These are phyloP conservation scores for Gossypium rotundifolium DNA, from an alignment of 345 rosid species.

Conservation along the genomic window DNA sequence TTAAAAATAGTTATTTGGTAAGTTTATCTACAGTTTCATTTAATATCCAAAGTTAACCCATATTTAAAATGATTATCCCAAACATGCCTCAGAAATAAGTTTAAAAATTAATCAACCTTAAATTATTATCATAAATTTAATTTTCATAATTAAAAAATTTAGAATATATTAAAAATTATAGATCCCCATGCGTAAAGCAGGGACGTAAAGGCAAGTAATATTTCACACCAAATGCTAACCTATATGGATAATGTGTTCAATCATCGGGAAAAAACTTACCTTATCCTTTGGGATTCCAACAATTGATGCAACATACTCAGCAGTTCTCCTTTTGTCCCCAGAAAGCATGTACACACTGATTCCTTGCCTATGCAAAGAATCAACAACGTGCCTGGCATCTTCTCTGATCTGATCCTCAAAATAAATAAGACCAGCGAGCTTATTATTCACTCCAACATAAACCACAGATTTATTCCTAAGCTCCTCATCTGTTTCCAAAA, in stretches of 20 bases:
- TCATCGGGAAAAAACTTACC: slow-evolving; percentile 29
- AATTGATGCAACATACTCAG: slow-evolving; percentile 81
- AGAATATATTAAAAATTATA: no score
- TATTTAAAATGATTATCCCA: no score
- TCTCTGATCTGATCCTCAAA: slow-evolving; percentile 87
- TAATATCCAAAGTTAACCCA: no score
- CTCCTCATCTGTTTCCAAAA: slow-evolving; percentile 46
- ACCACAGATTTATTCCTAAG: slow-evolving; percentile 63
- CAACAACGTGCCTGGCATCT: slow-evolving; percentile 77
- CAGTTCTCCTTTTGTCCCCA: slow-evolving; percentile 80
- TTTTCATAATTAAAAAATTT: no score
- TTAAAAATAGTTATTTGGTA: no score
- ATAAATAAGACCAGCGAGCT: slow-evolving; percentile 73
- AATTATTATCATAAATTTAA: no score
- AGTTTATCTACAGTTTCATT: no score
- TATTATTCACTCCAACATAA: slow-evolving; percentile 70
- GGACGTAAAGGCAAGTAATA: no score
- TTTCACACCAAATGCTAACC: not conserved
- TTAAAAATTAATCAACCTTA: no score
- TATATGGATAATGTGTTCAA: not conserved
- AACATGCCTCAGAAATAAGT: no score
- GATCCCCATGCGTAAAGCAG: no score
- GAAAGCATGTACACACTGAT: slow-evolving; percentile 83
- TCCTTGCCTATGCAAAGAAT: slow-evolving; percentile 57
- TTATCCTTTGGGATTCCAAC: slow-evolving; percentile 80